These are phyloP conservation scores for Oryza coarctata DNA, from an alignment of 176 grass and related monocot species.

Conservation along the genomic window DNA sequence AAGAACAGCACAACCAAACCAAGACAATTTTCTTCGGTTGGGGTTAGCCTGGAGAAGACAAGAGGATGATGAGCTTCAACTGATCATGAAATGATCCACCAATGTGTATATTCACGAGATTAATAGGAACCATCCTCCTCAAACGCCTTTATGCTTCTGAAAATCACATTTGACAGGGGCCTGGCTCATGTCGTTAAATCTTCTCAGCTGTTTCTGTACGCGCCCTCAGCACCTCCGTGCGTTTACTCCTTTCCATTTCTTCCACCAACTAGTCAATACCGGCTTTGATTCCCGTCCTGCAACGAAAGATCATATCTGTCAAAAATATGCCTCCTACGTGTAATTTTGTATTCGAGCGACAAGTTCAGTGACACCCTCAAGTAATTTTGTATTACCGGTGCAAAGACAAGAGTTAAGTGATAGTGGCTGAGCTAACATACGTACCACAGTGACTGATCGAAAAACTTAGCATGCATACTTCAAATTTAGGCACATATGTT, in stretches of 20 bases:
- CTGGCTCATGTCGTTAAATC: slow-evolving; percentile 42
- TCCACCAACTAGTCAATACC: slow-evolving; percentile 86
- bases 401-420: background rate
- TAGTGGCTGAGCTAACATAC: background rate
- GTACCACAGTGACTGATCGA: slow-evolving; percentile 13
- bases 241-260: slow-evolving; percentile 81
- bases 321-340: background rate
- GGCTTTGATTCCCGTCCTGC: slow-evolving; percentile 81
- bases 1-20: slow-evolving; percentile 22
- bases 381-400: background rate
- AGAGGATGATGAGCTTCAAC: slow-evolving; percentile 18
- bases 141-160: slow-evolving; percentile 26
- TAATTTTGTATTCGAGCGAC: slow-evolving; percentile 5
- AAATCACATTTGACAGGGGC: background rate
- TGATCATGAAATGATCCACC: background rate
- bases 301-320: background rate
- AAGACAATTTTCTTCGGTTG: slow-evolving; percentile 6
- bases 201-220: slow-evolving; percentile 53
- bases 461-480: background rate
- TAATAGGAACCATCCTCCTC: slow-evolving; percentile 17
- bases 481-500: slow-evolving; percentile 25
- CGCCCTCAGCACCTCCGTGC: slow-evolving; percentile 59
- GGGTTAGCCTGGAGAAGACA: background rate
- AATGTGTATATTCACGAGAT: background rate
- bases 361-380: background rate